Base-by-base conservation (phyloP, 768 basidiomycete genomes). In the Omphalotus guepiniiformis region DNA sequence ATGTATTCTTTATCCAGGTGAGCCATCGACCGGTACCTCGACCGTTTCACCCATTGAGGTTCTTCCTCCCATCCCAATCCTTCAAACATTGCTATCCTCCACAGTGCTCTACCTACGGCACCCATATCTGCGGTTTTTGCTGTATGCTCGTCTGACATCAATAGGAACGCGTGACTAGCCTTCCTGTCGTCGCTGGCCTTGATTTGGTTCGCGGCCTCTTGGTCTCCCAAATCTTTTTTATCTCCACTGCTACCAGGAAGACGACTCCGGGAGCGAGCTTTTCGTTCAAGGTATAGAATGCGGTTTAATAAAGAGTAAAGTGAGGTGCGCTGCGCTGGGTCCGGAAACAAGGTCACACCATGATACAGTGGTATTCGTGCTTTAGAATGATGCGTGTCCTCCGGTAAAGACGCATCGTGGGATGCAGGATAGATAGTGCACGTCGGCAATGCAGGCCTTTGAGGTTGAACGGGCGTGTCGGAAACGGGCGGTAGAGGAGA, bases 21-120 rank as follows among this genome's bases (percentile, higher is more conserved):
- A n/a, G n/a, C n/a, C 16, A 29, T 30, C 18, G 41, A 39, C 0
- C 16, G 25, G 32, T 46, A 36, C 23, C 39, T 28, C 26, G n/a
- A 27, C 30, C 37, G 38, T 25, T 21, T 40, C 7, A 40, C 25
- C 39, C 39, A 40, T 7, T n/a, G 39, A 6, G 18, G 19, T 15
- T 40, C 22, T 7, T 73, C 70, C 75, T 76, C 70, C 76, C 77
- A 82, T 0, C 71, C 73, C 6, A 65, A 68, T 2, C 81, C 78
- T 57, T 88, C 83, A 73, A 83, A 93, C 78, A 91, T 81, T 49
- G 82, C 71, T 35, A 90, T 49, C 51, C 90, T 78, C 89, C 89
- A 92, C 15, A 92, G 58, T 1, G 90, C 87, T 35, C 84, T 75
- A 0, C 83, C 84, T 11, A 85, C 66, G 5, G 81, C 73, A 1